Percentiles rank a stretch among this genome's conserved stretches.
Conservation (phyloP, 2,329 filamentous ascomycete genomes). For the Colletotrichum coccodes region DNA sequence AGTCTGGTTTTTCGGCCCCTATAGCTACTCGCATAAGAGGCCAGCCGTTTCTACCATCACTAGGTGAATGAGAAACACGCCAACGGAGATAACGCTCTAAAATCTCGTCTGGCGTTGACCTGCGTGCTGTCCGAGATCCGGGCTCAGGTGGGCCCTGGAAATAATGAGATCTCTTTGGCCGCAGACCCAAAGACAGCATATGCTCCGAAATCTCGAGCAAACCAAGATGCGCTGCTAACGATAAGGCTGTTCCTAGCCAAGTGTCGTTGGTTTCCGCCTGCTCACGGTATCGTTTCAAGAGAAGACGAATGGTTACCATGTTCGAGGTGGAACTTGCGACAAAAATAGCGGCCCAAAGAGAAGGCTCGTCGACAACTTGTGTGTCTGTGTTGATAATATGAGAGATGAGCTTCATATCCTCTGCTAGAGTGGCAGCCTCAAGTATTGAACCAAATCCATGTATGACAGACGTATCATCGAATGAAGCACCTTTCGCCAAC, state of each 20-base stretch:
- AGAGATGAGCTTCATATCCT: neutral
- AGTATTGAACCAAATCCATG: neutral
- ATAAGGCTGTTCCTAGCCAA: neutral
- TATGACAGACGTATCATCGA: neutral
- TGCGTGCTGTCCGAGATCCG: too few relatives aligned
- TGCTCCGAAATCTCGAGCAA: neutral
- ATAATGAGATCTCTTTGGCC: too few relatives aligned
- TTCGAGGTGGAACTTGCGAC: neutral
- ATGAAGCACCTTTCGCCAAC: neutral
- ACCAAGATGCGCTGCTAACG: neutral
- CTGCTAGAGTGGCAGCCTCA: neutral
- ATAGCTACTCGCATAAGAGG: neutral
- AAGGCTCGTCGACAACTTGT: neutral
- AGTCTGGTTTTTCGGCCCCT: rapidly evolving
- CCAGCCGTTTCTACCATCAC: too few relatives aligned
- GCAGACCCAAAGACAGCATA: neutral
- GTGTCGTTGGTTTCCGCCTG: neutral
- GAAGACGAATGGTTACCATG: rapidly evolving
- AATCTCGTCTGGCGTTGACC: neutral
- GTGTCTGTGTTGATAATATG: neutral
- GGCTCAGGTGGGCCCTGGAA: too few relatives aligned
- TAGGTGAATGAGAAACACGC: too few relatives aligned
- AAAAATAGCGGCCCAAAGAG: neutral
- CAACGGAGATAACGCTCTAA: neutral
- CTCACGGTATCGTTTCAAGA: neutral